Percentiles rank a stretch among this genome's conserved stretches.
phyloP scores from a whole-genome alignment of 2,329 filamentous ascomycete species.

The Microsporum audouinii region DNA sequence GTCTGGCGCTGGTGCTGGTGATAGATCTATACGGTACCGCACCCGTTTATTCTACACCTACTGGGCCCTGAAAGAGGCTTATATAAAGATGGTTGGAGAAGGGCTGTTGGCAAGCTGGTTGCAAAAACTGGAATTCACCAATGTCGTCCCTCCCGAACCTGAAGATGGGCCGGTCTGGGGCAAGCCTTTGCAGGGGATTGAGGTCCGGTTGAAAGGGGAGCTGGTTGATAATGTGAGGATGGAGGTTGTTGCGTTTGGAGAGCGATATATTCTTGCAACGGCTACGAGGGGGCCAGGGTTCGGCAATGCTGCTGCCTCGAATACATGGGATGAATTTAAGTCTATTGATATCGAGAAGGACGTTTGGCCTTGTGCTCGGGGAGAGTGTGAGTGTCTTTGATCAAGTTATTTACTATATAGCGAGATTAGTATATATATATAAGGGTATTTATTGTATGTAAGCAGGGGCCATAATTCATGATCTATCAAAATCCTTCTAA shows the following conservation, averaged over 20 bases:
- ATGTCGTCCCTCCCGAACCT: conserved; percentile 33
- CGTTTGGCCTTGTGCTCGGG: conserved; percentile 32
- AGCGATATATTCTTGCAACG: conserved; percentile 48
- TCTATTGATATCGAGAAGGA: conserved; percentile 39
- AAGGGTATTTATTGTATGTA: neutral
- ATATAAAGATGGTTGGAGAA: conserved; percentile 56
- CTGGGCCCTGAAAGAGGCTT: conserved; percentile 56
- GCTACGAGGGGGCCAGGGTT: conserved; percentile 34
- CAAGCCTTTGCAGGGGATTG: conserved; percentile 31
- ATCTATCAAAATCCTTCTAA: neutral
- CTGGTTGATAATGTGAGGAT: conserved; percentile 43
- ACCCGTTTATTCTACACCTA: conserved; percentile 52
- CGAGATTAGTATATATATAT: neutral
- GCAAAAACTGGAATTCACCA: conserved; percentile 47
- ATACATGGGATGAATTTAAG: conserved; percentile 32
- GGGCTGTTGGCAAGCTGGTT: conserved; percentile 52
- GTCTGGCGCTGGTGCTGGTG: conserved; percentile 17
- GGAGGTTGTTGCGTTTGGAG: conserved; percentile 48
- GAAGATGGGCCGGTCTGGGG: conserved; percentile 22
- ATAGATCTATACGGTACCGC: conserved; percentile 42
- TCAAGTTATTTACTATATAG: neutral
- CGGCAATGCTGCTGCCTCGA: conserved; percentile 4
- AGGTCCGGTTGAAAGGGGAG: conserved; percentile 40
- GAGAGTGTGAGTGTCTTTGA: conserved; percentile 20
- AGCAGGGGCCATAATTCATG: neutral